A percentile compares a stretch with the other conserved stretches of the same genome.
These are phyloP conservation scores for Colletotrichum spaethianum DNA, from an alignment of 2,329 filamentous ascomycete species.

Conservation along the genomic window DNA sequence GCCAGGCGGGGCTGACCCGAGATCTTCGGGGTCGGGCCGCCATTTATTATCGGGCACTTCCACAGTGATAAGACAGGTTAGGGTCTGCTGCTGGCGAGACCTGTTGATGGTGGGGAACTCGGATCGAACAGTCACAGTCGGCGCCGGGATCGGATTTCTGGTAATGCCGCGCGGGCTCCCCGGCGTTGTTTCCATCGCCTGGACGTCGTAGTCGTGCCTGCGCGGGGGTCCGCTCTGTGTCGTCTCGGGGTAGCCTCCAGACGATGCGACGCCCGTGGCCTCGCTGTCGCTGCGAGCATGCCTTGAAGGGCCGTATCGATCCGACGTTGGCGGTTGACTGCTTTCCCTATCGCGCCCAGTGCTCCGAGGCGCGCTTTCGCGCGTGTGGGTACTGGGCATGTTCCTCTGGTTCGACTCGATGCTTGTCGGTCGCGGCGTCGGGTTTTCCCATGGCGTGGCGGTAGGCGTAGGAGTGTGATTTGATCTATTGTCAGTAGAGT, in stretches of 20 bases:
- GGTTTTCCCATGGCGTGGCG: slow-evolving; percentile 77
- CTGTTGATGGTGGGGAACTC: slow-evolving; percentile 96
- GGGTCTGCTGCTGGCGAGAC: slow-evolving; percentile 92
- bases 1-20: slow-evolving; percentile 68
- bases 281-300: slow-evolving; percentile 87
- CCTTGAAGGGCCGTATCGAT: slow-evolving; percentile 60
- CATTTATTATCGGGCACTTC: slow-evolving; percentile 95
- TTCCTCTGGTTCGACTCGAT: slow-evolving; percentile 57
- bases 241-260: slow-evolving; percentile 84
- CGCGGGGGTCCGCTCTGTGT: slow-evolving; percentile 78
- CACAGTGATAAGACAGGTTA: slow-evolving; percentile 94
- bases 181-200: slow-evolving; percentile 92
- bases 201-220: slow-evolving; percentile 94
- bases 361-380: slow-evolving; percentile 56
- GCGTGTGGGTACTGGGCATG: slow-evolving; percentile 49
- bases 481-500: slow-evolving; percentile 74
- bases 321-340: slow-evolving; percentile 61
- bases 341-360: slow-evolving; percentile 60
- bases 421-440: slow-evolving; percentile 70
- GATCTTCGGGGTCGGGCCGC: slow-evolving; percentile 86
- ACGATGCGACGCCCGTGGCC: slow-evolving; percentile 80
- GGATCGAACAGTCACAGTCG: slow-evolving; percentile 93
- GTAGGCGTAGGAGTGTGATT: slow-evolving; percentile 69
- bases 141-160: slow-evolving; percentile 90
- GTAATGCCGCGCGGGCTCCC: slow-evolving; percentile 79